Base-by-base conservation (phyloP, 495 filamentous ascomycete genomes). In the Friedmanniomyces simplex region DNA sequence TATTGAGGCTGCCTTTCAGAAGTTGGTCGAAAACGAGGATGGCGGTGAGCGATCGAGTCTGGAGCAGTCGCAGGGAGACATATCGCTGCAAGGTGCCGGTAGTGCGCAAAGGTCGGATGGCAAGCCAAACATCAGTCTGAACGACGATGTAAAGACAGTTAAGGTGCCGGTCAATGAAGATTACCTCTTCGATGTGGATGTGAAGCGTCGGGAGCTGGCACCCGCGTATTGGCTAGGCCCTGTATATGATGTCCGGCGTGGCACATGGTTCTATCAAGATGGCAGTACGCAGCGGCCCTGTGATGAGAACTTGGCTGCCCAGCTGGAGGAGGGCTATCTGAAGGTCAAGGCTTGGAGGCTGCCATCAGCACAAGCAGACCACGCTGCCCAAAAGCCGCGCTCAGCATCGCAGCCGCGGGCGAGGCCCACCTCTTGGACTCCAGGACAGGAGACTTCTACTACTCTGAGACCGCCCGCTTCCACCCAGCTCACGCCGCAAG, bases 161-260 rank as follows among this genome's bases (percentile, higher is more conserved):
- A 82, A 81, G 61, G 86, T 98, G 1, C 85, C 91, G 0, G 93
- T 96, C 20, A 96, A 98, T 53, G 93, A 96, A 67, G 93, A 98
- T 68, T 96, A 87, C 63, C 75, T 98, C 2, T 96, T 96, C 67
- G 91, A 96, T 68, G 93, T 98, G 13, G 82, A 91, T 67, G 81
- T 98, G 41, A 86, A 88, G 63, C 74, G 79, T 50, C 79, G 93
- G 57, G 93, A 98, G 65, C 75, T 98, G 21, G 76, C 77, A 2
- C 91, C 93, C 2, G 85, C 86, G 4, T 98, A 95, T 67, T 98
- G 93, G 93, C 74, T 87, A 32, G 93, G 91, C 0, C 89, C 90
- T 1, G 79, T 91, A 1, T 96, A 96, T 67, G 88, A 95, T 65
- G 88, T 96, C 28, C 81, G 88, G 42, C 79, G 93, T 50, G 93